Percentiles rank a stretch among this genome's conserved stretches.
phyloP scores from a whole-genome alignment of 306 rosid genomes.

The Sesbania bispinosa region DNA sequence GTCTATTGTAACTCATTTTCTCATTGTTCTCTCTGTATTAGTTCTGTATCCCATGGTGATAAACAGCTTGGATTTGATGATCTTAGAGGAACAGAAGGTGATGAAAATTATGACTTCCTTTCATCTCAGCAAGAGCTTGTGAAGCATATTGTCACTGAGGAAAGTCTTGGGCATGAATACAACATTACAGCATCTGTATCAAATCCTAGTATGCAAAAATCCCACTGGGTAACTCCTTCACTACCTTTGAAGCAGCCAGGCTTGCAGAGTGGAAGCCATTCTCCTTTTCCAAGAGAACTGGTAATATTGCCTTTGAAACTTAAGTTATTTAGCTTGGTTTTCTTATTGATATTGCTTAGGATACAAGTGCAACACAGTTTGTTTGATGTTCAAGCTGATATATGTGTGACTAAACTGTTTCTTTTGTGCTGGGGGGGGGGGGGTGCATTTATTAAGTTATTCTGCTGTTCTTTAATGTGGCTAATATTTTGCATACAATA shows the following conservation, averaged over 20 bases:
- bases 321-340: conserved; percentile 8
- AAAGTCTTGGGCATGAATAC: conserved; percentile 34
- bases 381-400: neutral
- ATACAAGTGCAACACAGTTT: neutral
- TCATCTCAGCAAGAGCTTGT: conserved; percentile 34
- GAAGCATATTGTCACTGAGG: conserved; percentile 32
- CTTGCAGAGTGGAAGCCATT: conserved; percentile 29
- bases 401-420: conserved; percentile 2
- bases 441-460: neutral
- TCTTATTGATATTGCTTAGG: conserved; percentile 12
- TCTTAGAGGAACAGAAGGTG: conserved; percentile 25
- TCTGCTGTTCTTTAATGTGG: neutral
- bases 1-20: conserved; percentile 19
- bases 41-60: conserved; percentile 25
- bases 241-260: conserved; percentile 43
- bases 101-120: conserved; percentile 32
- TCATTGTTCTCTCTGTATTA: conserved; percentile 26
- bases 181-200: conserved; percentile 21
- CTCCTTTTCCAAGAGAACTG: conserved; percentile 37
- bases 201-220: conserved; percentile 30
- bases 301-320: conserved; percentile 32
- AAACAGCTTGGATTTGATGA: conserved; percentile 31
- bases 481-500: neutral
- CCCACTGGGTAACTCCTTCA: conserved; percentile 33
- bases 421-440: neutral